Conservation (phyloP, 352 stramenopile genomes). For the Phytophthora hibernalis region DNA sequence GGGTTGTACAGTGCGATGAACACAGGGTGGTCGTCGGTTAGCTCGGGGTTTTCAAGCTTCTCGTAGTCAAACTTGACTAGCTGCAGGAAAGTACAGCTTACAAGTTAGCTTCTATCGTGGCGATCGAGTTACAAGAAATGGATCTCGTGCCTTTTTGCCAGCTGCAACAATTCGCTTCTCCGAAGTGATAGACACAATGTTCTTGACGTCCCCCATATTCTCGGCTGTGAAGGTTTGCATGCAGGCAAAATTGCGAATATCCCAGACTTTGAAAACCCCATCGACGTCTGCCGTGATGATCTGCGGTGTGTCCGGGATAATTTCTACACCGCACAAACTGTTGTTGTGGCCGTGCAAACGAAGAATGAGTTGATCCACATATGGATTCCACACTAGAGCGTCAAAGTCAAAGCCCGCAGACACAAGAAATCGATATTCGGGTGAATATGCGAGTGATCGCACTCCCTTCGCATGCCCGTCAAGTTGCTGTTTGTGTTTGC, state of each 20-base stretch:
- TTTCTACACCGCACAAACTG: slow-evolving; percentile 86
- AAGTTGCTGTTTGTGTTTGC: slow-evolving; percentile 86
- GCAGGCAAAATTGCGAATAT: slow-evolving; percentile 91
- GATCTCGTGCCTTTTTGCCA: slow-evolving; percentile 64
- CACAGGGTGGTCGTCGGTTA: slow-evolving; percentile 86
- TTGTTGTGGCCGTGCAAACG: slow-evolving; percentile 88
- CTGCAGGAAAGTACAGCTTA: slow-evolving; percentile 19
- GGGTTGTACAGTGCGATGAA: slow-evolving; percentile 87
- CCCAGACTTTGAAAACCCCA: slow-evolving; percentile 90
- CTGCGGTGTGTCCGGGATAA: slow-evolving; percentile 85
- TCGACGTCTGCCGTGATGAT: slow-evolving; percentile 89
- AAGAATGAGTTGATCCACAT: slow-evolving; percentile 90
- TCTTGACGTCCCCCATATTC: slow-evolving; percentile 72
- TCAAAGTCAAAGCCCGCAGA: slow-evolving; percentile 91
- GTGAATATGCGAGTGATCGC: slow-evolving; percentile 77
- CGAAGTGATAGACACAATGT: slow-evolving; percentile 71
- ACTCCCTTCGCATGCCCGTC: slow-evolving; percentile 89
- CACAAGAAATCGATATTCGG: slow-evolving; percentile 89
- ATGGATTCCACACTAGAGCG: slow-evolving; percentile 91
- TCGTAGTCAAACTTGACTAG: slow-evolving; percentile 90
- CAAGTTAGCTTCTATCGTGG: not conserved
- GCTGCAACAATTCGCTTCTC: slow-evolving; percentile 82
- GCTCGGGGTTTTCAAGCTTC: slow-evolving; percentile 85
- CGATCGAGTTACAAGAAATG: not conserved
- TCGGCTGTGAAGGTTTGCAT: slow-evolving; percentile 90